Evolutionary conservation across 129 eudicot species (phyloP).

Genomic region (Pulicaria dysenterica): DNA sequence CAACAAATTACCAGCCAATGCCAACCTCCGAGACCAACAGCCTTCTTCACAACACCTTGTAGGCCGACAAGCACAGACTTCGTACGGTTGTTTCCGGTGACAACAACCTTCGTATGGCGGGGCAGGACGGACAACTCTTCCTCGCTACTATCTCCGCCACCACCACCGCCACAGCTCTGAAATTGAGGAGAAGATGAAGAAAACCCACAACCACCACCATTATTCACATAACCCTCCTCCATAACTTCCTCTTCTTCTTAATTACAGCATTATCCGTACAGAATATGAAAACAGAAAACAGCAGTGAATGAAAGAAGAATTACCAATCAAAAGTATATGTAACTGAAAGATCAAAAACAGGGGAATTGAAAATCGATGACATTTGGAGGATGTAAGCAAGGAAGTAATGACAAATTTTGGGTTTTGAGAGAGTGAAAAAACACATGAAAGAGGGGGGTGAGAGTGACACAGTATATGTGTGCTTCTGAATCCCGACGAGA

Average conservation of each 20-base stretch:
- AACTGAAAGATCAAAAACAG: conserved; percentile 47
- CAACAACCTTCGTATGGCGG: conserved; percentile 83
- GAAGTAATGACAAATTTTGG: conserved; percentile 39
- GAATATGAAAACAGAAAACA: not conserved
- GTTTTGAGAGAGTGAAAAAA: conserved; percentile 42
- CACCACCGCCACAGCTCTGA: conserved; percentile 62
- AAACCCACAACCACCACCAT: conserved; percentile 42
- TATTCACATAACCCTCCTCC: conserved; percentile 58
- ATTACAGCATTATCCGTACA: conserved; percentile 49
- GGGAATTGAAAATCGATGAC: conserved; percentile 29
- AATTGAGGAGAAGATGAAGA: conserved; percentile 45
- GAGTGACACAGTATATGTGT: conserved; percentile 24
- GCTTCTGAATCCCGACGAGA: conserved; percentile 53
- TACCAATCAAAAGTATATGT: conserved; percentile 7
- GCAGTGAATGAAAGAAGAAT: not conserved
- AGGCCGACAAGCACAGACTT: conserved; percentile 88
- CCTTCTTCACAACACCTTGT: conserved; percentile 89
- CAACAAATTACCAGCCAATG: conserved; percentile 80
- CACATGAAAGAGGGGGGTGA: conserved; percentile 48
- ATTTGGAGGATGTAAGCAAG: conserved; percentile 34
- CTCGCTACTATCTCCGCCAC: conserved; percentile 67
- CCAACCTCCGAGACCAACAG: conserved; percentile 98
- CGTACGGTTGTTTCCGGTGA: conserved; percentile 87
- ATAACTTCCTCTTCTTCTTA: conserved; percentile 35
- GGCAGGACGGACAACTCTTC: conserved; percentile 86